These are phyloP conservation scores for Euclidium syriacum DNA, from an alignment of 345 rosid species.

Conservation along the genomic window DNA sequence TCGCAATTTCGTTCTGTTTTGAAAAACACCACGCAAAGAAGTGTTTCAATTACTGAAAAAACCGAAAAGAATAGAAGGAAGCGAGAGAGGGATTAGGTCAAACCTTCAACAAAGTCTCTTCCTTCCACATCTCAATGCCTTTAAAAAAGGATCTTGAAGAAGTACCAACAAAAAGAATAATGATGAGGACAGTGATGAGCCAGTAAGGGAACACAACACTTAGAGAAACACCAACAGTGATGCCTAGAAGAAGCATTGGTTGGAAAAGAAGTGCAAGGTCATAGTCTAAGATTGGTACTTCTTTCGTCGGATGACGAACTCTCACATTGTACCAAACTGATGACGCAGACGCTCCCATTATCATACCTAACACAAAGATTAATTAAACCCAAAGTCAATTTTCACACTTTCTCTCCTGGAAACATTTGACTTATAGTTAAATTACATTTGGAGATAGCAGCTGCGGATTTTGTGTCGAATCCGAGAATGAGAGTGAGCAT, in stretches of 20 bases:
- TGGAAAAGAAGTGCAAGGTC: constrained; percentile 88
- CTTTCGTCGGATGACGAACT: constrained; percentile 79
- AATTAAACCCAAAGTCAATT: not conserved
- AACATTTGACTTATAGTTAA: no score
- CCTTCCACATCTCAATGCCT: constrained; percentile 87
- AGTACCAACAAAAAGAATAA: constrained; percentile 79
- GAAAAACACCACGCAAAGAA: not conserved
- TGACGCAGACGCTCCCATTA: constrained; percentile 92
- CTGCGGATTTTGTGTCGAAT: constrained; percentile 91
- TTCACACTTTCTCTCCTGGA: not conserved
- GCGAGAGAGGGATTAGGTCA: no score
- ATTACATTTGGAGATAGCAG: constrained; percentile 95
- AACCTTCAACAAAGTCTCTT: constrained; percentile 74
- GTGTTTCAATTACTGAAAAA: no score
- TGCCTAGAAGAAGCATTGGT: constrained; percentile 92
- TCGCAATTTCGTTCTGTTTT: constrained; percentile 67
- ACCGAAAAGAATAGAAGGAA: no score
- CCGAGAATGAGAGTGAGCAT: constrained; percentile 92
- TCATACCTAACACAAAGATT: constrained; percentile 64
- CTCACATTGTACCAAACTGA: constrained; percentile 92
- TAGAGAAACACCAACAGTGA: constrained; percentile 80
- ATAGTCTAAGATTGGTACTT: constrained; percentile 85
- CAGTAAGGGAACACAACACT: constrained; percentile 96
- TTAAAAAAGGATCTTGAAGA: constrained; percentile 79
- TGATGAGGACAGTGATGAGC: constrained; percentile 90